phyloP scores from a whole-genome alignment of 768 basidiomycete species.

The Russula brevipes region DNA sequence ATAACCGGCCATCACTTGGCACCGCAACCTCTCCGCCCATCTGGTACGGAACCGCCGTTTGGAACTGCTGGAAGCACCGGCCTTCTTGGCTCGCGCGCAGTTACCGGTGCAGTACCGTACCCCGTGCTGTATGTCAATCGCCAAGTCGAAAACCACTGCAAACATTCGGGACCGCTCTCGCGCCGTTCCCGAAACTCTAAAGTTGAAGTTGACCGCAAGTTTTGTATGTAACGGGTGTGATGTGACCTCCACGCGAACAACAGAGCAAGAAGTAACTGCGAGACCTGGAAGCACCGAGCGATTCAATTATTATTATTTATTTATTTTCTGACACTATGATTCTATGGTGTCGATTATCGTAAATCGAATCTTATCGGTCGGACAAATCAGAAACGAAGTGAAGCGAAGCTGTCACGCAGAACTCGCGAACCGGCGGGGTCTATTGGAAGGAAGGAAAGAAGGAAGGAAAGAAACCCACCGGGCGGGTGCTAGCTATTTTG shows the following conservation, averaged over 20 bases:
- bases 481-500: background rate
- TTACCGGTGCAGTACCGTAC: background rate
- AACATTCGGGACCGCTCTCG: background rate
- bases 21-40: background rate
- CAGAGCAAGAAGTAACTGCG: background rate
- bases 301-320: background rate
- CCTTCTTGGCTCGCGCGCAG: too few relatives aligned
- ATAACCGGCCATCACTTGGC: background rate
- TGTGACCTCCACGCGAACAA: too few relatives aligned
- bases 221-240: too few relatives aligned
- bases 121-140: too few relatives aligned
- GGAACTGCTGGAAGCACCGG: background rate
- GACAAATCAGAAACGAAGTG: background rate
- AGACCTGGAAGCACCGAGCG: background rate
- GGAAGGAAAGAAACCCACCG: background rate
- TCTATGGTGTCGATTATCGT: background rate
- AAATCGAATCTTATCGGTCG: background rate
- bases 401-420: background rate
- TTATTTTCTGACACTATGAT: background rate
- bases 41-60: background rate
- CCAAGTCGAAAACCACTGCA: background rate
- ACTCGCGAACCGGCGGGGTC: background rate
- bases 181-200: background rate
- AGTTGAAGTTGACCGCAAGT: too few relatives aligned
- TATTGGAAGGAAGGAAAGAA: background rate